phyloP scores from a whole-genome alignment of 306 rosid genomes.

The Prinsepia uniflora region DNA sequence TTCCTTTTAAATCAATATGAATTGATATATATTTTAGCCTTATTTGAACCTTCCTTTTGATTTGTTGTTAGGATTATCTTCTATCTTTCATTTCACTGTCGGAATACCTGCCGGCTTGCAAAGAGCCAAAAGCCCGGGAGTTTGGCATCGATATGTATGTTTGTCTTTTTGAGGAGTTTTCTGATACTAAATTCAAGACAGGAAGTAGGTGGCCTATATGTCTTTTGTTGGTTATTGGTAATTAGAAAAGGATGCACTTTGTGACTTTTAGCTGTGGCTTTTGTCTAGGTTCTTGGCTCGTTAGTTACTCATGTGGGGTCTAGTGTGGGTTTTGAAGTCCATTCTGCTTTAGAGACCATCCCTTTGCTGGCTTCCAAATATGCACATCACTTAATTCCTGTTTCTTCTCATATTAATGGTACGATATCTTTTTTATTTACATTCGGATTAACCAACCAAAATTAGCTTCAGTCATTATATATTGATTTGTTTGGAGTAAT shows the following conservation, averaged over 20 bases:
- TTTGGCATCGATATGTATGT: constrained; percentile 31
- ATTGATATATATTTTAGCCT: neutral
- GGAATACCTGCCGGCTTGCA: constrained; percentile 37
- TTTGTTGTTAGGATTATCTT: constrained; percentile 30
- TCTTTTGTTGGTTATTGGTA: neutral
- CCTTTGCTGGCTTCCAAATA: constrained; percentile 29
- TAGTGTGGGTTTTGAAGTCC: constrained; percentile 33
- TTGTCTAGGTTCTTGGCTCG: constrained; percentile 36
- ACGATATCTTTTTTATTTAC: neutral
- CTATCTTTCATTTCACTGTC: constrained; percentile 34
- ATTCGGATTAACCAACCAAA: no score
- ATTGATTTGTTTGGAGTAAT: constrained; percentile 2
- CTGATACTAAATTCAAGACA: constrained; percentile 40
- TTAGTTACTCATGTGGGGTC: constrained; percentile 43
- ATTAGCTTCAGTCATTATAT: neutral
- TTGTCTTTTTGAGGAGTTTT: constrained; percentile 35
- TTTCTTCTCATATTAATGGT: constrained; percentile 39
- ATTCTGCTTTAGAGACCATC: constrained; percentile 35
- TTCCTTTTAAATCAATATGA: neutral
- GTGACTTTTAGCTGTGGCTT: constrained; percentile 9
- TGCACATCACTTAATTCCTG: constrained; percentile 32
- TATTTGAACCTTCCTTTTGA: neutral
- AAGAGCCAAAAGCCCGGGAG: constrained; percentile 33
- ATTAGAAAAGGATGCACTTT: neutral
- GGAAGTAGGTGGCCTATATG: constrained; percentile 28